Conservation (phyloP, 768 basidiomycete species). For the Tylopilus intermedius region DNA sequence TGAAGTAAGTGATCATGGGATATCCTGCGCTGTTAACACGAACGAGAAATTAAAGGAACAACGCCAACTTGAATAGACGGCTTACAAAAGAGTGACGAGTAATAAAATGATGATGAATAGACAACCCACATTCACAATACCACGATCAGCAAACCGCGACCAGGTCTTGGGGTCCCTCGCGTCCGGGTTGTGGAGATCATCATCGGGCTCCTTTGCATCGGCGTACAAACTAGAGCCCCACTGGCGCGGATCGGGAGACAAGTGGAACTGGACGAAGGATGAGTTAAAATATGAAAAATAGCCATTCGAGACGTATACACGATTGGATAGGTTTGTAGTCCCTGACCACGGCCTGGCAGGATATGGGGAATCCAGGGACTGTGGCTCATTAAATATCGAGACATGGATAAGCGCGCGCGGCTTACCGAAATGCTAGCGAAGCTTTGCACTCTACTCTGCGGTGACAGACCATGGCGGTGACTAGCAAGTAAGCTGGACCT, state of each 20-base stretch:
- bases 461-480: slow-evolving; percentile 12
- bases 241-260: slow-evolving; percentile 58
- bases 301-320: slow-evolving; percentile 27
- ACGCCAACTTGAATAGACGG: background rate
- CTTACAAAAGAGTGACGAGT: slow-evolving; percentile 58
- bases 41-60: background rate
- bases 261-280: slow-evolving; percentile 45
- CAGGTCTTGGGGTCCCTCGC: slow-evolving; percentile 27
- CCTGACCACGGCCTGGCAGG: slow-evolving; percentile 38
- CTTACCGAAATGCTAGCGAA: slow-evolving; percentile 25
- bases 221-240: slow-evolving; percentile 62
- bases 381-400: background rate
- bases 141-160: slow-evolving; percentile 52
- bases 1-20: slow-evolving; percentile 39
- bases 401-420: background rate
- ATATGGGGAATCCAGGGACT: slow-evolving; percentile 36
- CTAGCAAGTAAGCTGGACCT: slow-evolving; percentile 11
- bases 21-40: slow-evolving; percentile 37
- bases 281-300: background rate
- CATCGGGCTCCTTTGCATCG: slow-evolving; percentile 59
- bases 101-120: slow-evolving; percentile 48
- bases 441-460: slow-evolving; percentile 23
- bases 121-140: slow-evolving; percentile 70
- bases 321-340: slow-evolving; percentile 37
- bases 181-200: slow-evolving; percentile 69